Evolutionary conservation across 140 eudicot genomes (phyloP), one percentile per base, ranked within the genome.

Genomic region (Eryngium alpinum): DNA sequence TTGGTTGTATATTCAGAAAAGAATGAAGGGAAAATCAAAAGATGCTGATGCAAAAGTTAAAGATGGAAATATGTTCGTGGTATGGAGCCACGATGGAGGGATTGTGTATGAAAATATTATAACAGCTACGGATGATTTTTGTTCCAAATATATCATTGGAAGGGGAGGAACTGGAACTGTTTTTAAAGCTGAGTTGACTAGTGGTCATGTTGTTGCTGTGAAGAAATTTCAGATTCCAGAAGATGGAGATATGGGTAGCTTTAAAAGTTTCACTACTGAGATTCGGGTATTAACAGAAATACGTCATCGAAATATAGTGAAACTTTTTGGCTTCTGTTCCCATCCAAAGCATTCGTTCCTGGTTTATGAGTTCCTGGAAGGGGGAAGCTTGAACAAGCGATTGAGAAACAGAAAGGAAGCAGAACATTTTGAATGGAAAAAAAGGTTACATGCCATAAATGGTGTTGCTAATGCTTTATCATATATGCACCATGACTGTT

Each of bases 21-120:
- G 73, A 84, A 52, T 3, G 32, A 44, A 10, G 10, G 17, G 33
- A 4, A 44, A 46, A 34, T 9, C 29, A 24, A 17, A 43, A 11
- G 77, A 80, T 10, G 28, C 59, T 10, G 6, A 12, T 17, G 74
- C 51, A 69, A 15, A 51, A 6, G 60, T 18, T 13, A 16, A 49
- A 9, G 80, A 25, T 6, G 59, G n/a, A 18, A 53, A 84, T 38
- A 24, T 46, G 65, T 80, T 86, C 51, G 21, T 27, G 0, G 50
- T 76, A 6, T 83, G 89, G 89, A 83, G 84, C 73, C 80, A 79
- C 51, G 85, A 87, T 78, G 89, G 89, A n/a, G 84, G 78, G 27
- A 28, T 72, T 67, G 83, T 77, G 51, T 82, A 87, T 49, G 84
- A 78, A 57, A 76, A 78, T 22, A 87, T 87, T 53, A 52, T 84